Base-by-base conservation (phyloP, 257 asterid species). In the Henckelia pumila region DNA sequence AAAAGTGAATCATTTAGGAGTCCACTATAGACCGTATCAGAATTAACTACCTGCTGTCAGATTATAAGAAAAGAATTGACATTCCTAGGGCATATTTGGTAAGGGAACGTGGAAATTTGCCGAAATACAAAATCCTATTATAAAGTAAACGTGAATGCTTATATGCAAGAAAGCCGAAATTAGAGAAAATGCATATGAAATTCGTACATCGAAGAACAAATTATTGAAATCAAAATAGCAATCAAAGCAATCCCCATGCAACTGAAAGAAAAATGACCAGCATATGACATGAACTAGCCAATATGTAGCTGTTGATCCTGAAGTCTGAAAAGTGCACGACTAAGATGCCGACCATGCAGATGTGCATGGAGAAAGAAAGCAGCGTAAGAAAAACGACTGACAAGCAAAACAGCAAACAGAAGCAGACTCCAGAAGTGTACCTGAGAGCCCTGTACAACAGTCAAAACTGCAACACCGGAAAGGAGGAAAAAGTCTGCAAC, bases 371-470 rank as follows among this genome's bases (percentile, higher is more conserved):
- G 23, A 63, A 28, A 77, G 22, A 22, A 30, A 35, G 56, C 59
- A 9, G 11, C 50, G 8, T 30, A 24, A 60, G 67, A 59, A 8
- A 13, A 60, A 61, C 30, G 29, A 33, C 61, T 2, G 26, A 26
- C 25, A 44, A 59, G 59, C 33, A 72, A 53, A 32, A 67, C 4
- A 64, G 68, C 22, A 66, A 9, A 23, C 30, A 64, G 59, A 73
- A 19, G 32, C 33, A 55, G 60, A n/a, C n/a, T 19, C 44, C 13
- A 49, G 65, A 74, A 65, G 64, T 52, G 62, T 80, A 94, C 99
- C 96, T 91, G 99, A 71, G 98, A 87, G 65, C 89, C 96, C 77
- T 94, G 99, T 64, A 87, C 93, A 66, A 83, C 86, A 53, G 99
- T 94, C 84, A 94, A 77, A 70, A 84, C 77, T 28, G 89, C 94